Percentiles rank a stretch among this genome's conserved stretches.
Evolutionary conservation across 306 rosid species (phyloP).

Genomic region (Castanopsis chinensis): DNA sequence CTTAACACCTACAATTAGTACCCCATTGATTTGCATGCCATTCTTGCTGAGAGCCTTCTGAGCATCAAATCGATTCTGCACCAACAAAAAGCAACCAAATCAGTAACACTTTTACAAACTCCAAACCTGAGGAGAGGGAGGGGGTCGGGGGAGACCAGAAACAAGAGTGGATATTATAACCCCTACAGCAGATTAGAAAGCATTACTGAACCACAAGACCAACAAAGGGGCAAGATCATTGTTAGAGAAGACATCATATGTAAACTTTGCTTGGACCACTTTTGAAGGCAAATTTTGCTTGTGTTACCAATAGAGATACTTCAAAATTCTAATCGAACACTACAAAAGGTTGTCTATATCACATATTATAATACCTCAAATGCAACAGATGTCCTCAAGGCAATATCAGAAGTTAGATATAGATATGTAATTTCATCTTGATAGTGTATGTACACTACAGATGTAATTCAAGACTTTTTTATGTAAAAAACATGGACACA

Average conservation of each 20-base stretch:
- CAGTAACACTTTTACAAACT: background rate
- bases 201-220: background rate
- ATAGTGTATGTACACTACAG: background rate
- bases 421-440: background rate
- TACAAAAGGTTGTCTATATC: background rate
- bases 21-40: constrained; percentile 88
- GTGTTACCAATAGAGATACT: background rate
- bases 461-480: background rate
- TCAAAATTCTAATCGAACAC: background rate
- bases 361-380: background rate
- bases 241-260: background rate
- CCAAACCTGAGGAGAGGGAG: background rate
- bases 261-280: too few species aligned
- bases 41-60: constrained; percentile 88
- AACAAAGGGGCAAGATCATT: background rate
- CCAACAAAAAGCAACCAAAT: constrained; percentile 22
- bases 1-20: constrained; percentile 87
- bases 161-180: background rate
- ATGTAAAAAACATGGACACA: background rate
- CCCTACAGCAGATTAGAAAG: background rate
- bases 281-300: background rate
- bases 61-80: constrained; percentile 87
- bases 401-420: background rate
- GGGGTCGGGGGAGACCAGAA: background rate
- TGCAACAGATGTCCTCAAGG: background rate